These are phyloP conservation scores for Mortierella alpina DNA, from an alignment of 192 early-diverging fungal species.

Conservation along the genomic window DNA sequence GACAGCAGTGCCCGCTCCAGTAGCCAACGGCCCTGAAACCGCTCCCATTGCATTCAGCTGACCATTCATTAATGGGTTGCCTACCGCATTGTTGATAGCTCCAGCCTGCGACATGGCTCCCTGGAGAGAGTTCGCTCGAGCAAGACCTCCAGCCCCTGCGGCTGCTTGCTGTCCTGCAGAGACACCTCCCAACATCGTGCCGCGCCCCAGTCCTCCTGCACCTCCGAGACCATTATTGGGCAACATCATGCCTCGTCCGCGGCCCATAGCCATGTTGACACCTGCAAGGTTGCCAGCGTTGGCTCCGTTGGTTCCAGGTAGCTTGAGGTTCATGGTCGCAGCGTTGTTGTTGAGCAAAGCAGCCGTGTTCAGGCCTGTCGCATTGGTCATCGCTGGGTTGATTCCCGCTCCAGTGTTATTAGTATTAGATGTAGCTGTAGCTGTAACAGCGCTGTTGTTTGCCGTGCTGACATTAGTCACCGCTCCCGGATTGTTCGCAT, in stretches of 20 bases:
- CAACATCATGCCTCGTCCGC: constrained; percentile 30
- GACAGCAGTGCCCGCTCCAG: background rate
- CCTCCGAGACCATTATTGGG: constrained; percentile 22
- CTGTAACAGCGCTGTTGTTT: background rate
- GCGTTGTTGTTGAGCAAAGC: constrained; percentile 16
- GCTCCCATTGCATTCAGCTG: constrained; percentile 7
- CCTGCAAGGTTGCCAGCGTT: constrained; percentile 10
- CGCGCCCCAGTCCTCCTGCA: constrained; percentile 23
- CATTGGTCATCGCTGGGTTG: background rate
- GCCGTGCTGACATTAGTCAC: background rate
- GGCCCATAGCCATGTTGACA: constrained; percentile 24
- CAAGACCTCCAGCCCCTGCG: constrained; percentile 19
- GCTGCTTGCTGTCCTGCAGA: background rate
- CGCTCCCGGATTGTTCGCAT: constrained; percentile 6
- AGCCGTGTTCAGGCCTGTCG: constrained; percentile 5
- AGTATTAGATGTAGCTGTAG: too few species aligned
- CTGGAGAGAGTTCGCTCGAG: constrained; percentile 23
- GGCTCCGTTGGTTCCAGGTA: constrained; percentile 15
- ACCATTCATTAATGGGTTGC: background rate
- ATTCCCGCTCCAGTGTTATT: background rate
- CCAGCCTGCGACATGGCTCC: constrained; percentile 13
- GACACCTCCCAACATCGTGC: constrained; percentile 11
- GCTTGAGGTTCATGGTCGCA: constrained; percentile 27
- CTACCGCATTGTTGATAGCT: background rate
- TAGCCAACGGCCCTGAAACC: too few species aligned